These are phyloP conservation scores for Protomyces macrosporus DNA, from an alignment of 1,139 yeast genomes.

Conservation along the genomic window DNA sequence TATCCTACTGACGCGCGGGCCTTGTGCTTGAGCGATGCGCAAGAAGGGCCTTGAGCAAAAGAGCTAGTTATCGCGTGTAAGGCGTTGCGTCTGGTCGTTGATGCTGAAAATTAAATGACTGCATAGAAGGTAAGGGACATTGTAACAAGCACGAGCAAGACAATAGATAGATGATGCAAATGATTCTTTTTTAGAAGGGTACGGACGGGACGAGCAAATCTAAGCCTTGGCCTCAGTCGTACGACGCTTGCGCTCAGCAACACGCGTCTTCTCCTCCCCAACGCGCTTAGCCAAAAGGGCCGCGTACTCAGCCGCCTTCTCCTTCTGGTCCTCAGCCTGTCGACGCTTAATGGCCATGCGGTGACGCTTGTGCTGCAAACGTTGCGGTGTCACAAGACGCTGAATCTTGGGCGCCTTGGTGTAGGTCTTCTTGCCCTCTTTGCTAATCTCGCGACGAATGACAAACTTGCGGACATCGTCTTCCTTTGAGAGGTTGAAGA, in stretches of 20 bases:
- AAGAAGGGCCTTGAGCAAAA: too few relatives aligned
- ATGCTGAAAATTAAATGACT: too few relatives aligned
- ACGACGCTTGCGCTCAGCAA: conserved; percentile 25
- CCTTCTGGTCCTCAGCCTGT: conserved; percentile 98
- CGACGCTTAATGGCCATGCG: conserved; percentile 87
- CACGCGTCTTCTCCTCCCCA: conserved; percentile 72
- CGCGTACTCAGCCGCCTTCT: conserved; percentile 99
- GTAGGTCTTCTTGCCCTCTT: conserved; percentile 65
- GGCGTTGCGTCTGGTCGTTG: too few relatives aligned
- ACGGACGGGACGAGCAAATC: conserved; percentile 99
- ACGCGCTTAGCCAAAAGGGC: conserved; percentile 97
- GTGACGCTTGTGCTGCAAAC: conserved; percentile 98
- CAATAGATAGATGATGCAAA: background rate
- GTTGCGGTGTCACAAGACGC: conserved; percentile 98
- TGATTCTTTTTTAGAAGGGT: conserved; percentile 54
- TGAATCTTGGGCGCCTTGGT: conserved; percentile 99
- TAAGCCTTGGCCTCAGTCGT: conserved; percentile 81
- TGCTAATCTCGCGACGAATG: conserved; percentile 96
- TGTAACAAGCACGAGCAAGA: too few relatives aligned
- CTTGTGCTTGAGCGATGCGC: too few relatives aligned
- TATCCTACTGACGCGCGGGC: too few relatives aligned
- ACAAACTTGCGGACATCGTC: conserved; percentile 94
- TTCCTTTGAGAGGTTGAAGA: conserved; percentile 97
- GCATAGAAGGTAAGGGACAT: too few relatives aligned
- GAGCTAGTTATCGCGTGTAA: too few relatives aligned